phyloP scores from a whole-genome alignment of 2,329 filamentous ascomycete genomes.

The Pseudohalonectria lignicola region DNA sequence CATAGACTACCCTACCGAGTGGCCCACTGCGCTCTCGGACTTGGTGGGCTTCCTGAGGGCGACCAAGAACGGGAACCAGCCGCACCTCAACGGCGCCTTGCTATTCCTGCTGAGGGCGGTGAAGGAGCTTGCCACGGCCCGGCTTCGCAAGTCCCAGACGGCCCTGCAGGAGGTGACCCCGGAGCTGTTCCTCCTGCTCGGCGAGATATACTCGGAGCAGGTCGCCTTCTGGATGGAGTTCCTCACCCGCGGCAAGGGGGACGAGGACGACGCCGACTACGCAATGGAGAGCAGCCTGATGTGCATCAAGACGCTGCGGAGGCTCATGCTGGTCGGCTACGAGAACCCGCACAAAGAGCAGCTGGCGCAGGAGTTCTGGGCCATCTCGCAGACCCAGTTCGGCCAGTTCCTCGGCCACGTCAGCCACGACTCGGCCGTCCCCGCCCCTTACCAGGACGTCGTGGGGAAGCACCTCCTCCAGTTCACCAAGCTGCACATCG shows the following conservation, averaged over 20 bases:
- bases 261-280: conserved; percentile 46
- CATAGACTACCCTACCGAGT: conserved; percentile 81
- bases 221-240: conserved; percentile 57
- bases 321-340: conserved; percentile 71
- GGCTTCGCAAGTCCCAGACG: conserved; percentile 63
- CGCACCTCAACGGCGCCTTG: conserved; percentile 61
- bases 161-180: conserved; percentile 69
- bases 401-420: conserved; percentile 61
- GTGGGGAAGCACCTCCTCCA: conserved; percentile 84
- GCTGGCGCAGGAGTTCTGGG: conserved; percentile 72
- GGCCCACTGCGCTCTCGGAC: conserved; percentile 54
- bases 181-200: conserved; percentile 72
- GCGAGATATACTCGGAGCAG: conserved; percentile 66
- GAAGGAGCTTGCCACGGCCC: conserved; percentile 79
- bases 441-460: conserved; percentile 43
- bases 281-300: conserved; percentile 68
- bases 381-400: conserved; percentile 64
- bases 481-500: conserved; percentile 81
- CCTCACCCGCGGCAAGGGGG: conserved; percentile 44
- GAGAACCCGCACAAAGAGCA: conserved; percentile 72
- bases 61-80: conserved; percentile 43
- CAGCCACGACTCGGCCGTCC: conserved; percentile 40
- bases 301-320: conserved; percentile 68
- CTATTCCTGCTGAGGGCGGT: conserved; percentile 74
- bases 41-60: conserved; percentile 55